Base-by-base conservation (phyloP, 2,329 filamentous ascomycete genomes). In the Ophiobolus disseminans region DNA sequence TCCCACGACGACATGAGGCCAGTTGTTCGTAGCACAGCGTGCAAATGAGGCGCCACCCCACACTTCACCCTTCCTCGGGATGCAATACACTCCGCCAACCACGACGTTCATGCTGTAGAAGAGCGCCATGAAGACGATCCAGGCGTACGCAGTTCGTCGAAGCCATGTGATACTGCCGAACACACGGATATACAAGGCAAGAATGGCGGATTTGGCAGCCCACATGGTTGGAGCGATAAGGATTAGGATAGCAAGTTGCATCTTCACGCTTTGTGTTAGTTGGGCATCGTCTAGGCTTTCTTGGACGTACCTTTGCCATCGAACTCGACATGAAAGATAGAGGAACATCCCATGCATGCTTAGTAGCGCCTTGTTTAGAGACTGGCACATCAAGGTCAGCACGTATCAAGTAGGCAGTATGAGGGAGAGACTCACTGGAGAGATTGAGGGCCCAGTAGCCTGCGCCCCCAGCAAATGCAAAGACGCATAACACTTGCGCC, bases 161-260 rank as follows among this genome's bases (percentile, higher is more conserved):
- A 53, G 26, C 50, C 50, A 53, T 2, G 22, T 32, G 10, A 45
- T 36, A 8, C 25, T 40, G 16, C 45, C 50, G 25, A 53, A 53
- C 2, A 53, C 26, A 7, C 50, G 50, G 35, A 49, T 45, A 19
- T 49, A 53, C 2, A 53, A 37, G 6, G 45, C 37, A n/a, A 49
- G 41, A 26, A 53, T 45, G 14, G 45, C 35, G 2, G 45, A 17
- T 42, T 53, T 53, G 8, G 45, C 40, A 10, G 39, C 39, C 49
- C 50, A 53, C 17, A 53, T 17, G 2, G 45, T 22, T 16, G 45
- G 30, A 9, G 34, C 34, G 16, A 31, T 17, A 2, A 53, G 11
- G 21, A 48, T 23, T 20, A 38, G 31, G 8, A 49, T 45, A 7
- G 21, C 26, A 3, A 36, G 22, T 19, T 40, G 32, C 10, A 37